Base-by-base conservation (phyloP, 2,329 filamentous ascomycete genomes). In the Colletotrichum australisinense region DNA sequence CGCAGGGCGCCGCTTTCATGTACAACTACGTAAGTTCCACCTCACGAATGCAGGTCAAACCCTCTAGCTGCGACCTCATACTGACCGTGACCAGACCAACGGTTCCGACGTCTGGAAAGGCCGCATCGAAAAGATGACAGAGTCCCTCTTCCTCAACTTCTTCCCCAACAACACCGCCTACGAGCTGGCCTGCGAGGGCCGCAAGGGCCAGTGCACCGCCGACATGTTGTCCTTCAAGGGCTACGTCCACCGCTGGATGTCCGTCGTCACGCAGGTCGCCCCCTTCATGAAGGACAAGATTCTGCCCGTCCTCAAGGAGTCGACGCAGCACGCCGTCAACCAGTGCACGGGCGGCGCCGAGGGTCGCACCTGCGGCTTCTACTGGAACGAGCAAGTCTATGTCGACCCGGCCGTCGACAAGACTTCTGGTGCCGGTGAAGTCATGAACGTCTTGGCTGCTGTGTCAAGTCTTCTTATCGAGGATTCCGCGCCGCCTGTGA, bases 181-280 rank as follows among this genome's bases (percentile, higher is more conserved):
- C 69, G 94, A 96, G 81, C 82, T 89, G 3, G 85, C 90, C 14
- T 96, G 94, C 83, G 93, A 95, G 76, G 77, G 79, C 42, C 77
- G 80, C 32, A 83, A 86, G 3, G 82, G 79, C 26, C 87, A 83
- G 24, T 96, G 94, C 84, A 92, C 92, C 71, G 86, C 89, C 60
- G 94, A 96, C 77, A 93, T 95, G 86, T 82, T 90, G 73, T 90
- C 90, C 1, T 95, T 93, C 88, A 94, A 94, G 82, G 92, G 92
- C 52, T 91, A 92, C 71, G 84, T 94, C 22, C 87, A 91, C 76
- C 88, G 91, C 53, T 93, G 92, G 90, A 84, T 94, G 76, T 86
- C 89, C 4, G 86, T 88, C 26, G 86, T 89, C 1, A 88, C 89
- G 2, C 86, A 92, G 76, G 69, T 94, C n/a, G 91, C 90, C 0